Evolutionary conservation across 805 yeast species (phyloP).

Genomic region (Lipomyces sp.): DNA sequence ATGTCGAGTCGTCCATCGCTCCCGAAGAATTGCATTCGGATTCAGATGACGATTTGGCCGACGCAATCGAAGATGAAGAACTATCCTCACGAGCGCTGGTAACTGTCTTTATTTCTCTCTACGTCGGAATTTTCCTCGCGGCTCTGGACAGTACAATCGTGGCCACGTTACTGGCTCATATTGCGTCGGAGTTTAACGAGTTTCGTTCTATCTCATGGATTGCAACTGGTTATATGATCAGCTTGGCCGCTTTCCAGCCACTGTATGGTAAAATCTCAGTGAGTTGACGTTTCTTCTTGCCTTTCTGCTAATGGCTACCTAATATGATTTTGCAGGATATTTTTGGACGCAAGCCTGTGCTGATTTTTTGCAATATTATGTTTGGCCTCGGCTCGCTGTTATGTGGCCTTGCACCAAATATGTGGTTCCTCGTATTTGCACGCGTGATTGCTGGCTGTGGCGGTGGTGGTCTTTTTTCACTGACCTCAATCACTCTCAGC

Average conservation of each 20-base stretch:
- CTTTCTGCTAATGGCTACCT: background rate
- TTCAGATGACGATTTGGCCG: slow-evolving; percentile 9
- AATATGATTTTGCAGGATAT: slow-evolving; percentile 52
- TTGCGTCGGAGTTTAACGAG: slow-evolving; percentile 63
- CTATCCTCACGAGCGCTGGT: slow-evolving; percentile 23
- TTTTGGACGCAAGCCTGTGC: slow-evolving; percentile 49
- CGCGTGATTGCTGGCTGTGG: slow-evolving; percentile 85
- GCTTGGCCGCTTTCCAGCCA: slow-evolving; percentile 78
- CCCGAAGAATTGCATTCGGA: background rate
- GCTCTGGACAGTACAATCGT: slow-evolving; percentile 60
- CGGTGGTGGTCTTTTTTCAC: slow-evolving; percentile 83
- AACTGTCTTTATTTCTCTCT: slow-evolving; percentile 32
- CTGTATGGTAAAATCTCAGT: slow-evolving; percentile 65
- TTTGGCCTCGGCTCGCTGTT: slow-evolving; percentile 57
- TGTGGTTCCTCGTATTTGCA: slow-evolving; percentile 37
- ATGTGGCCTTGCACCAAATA: slow-evolving; percentile 50
- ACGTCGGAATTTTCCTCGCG: slow-evolving; percentile 54
- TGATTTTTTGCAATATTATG: slow-evolving; percentile 50
- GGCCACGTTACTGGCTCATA: slow-evolving; percentile 57
- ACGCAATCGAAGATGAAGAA: slow-evolving; percentile 26
- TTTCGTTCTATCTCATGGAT: slow-evolving; percentile 66
- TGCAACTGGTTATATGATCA: slow-evolving; percentile 71
- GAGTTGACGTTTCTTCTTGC: background rate
- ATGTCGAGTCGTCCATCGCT: slow-evolving; percentile 19
- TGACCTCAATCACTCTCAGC: slow-evolving; percentile 74